These are phyloP conservation scores for Sordariomycetes sp. DNA, from an alignment of 2,329 filamentous ascomycete species.

Conservation along the genomic window DNA sequence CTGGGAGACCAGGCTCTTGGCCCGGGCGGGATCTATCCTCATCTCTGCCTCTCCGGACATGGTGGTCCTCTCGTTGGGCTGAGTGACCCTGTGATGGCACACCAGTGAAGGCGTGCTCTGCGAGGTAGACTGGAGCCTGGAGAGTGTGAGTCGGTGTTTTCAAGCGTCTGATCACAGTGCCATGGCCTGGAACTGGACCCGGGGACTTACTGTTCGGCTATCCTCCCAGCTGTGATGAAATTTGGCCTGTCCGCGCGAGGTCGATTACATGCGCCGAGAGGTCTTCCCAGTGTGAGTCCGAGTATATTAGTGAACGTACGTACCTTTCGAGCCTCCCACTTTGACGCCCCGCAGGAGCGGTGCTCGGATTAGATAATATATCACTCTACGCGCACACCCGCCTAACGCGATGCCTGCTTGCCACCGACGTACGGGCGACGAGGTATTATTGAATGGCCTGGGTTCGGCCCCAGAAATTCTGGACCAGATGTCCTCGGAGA, in stretches of 20 bases:
- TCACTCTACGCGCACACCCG: not conserved
- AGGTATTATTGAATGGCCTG: not conserved
- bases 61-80: not conserved
- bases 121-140: not conserved
- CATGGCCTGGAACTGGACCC: not conserved
- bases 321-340: not conserved
- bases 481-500: not conserved
- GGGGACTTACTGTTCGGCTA: not conserved
- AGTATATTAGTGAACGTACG: not conserved
- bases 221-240: not conserved
- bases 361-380: not conserved
- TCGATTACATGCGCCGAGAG: not conserved
- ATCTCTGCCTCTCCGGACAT: conserved; percentile 28
- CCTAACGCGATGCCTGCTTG: not conserved
- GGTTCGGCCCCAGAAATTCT: not conserved
- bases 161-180: not conserved
- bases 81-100: not conserved
- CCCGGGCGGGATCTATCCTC: conserved; percentile 52
- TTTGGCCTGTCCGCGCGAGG: not conserved
- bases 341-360: not conserved
- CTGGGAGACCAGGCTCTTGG: conserved; percentile 51
- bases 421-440: too few relatives aligned
- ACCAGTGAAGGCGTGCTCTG: not conserved
- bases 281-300: not conserved
- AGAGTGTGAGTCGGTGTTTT: not conserved